phyloP scores from a whole-genome alignment of 495 filamentous ascomycete species.

The Neurospora terricola region DNA sequence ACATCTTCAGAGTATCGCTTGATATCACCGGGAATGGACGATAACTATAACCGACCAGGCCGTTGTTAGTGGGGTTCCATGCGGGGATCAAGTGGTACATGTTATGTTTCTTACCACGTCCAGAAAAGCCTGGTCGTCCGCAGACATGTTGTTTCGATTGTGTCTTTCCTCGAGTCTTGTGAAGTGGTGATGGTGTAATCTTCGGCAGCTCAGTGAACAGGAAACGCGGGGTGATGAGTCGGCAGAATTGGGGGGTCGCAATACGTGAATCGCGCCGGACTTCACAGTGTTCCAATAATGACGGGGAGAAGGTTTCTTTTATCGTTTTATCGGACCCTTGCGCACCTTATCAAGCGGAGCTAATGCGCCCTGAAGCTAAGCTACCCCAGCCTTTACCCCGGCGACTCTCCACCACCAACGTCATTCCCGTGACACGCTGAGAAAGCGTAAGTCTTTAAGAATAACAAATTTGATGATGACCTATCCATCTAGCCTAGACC shows the following conservation, averaged over 20 bases:
- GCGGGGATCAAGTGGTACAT: not conserved
- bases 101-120: slow-evolving; percentile 37
- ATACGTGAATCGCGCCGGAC: not conserved
- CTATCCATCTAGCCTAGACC: not conserved
- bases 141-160: slow-evolving; percentile 36
- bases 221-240: not conserved
- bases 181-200: not conserved
- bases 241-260: not conserved
- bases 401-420: not conserved
- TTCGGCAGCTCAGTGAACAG: not conserved
- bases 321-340: not conserved
- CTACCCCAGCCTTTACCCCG: not conserved
- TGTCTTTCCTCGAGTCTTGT: not conserved
- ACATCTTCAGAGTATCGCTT: slow-evolving; percentile 51
- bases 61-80: not conserved
- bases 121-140: slow-evolving; percentile 53
- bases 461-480: not conserved
- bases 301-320: not conserved
- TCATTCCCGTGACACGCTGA: not conserved
- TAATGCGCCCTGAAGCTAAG: not conserved
- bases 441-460: not conserved
- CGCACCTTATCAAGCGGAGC: not conserved
- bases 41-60: slow-evolving; percentile 40
- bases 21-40: slow-evolving; percentile 63
- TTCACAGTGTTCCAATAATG: not conserved